These are phyloP conservation scores for Sechiopsis laciniata DNA, from an alignment of 306 rosid genomes.

Conservation along the genomic window DNA sequence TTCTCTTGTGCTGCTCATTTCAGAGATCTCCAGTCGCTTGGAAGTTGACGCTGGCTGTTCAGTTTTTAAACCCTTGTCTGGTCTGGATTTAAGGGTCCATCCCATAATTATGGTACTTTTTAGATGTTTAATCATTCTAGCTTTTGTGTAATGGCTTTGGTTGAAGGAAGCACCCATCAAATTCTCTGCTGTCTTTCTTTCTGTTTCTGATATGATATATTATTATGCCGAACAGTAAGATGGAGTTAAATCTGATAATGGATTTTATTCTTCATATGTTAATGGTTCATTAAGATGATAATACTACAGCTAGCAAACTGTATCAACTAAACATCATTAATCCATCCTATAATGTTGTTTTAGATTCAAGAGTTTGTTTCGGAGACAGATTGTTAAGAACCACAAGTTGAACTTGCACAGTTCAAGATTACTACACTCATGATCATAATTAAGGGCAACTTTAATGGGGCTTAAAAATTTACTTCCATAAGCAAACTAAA, in stretches of 20 bases:
- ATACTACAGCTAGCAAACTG: not conserved
- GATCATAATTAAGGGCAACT: not conserved
- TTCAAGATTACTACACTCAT: not conserved
- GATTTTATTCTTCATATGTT: not conserved
- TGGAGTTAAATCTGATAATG: not conserved
- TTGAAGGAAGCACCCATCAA: conserved; percentile 7
- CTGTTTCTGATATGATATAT: not conserved
- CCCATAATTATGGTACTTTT: not conserved
- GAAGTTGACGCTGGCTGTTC: conserved; percentile 12
- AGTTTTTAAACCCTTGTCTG: not conserved
- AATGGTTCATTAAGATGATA: not conserved
- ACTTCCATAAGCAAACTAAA: not conserved
- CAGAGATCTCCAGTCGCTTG: conserved; percentile 22
- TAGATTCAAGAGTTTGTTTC: not conserved
- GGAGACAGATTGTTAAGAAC: not conserved
- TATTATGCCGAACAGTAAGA: not conserved
- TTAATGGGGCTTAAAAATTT: not conserved
- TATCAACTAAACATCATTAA: not conserved
- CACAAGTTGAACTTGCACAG: not conserved
- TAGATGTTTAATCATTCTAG: not conserved
- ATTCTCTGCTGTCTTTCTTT: not conserved
- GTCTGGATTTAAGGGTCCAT: not conserved
- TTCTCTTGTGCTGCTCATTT: conserved; percentile 30
- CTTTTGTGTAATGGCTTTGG: not conserved
- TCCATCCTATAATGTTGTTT: not conserved